Evolutionary conservation across 1,284 basidiomycete species (phyloP).

Genomic region (Acaromyces ingoldii): DNA sequence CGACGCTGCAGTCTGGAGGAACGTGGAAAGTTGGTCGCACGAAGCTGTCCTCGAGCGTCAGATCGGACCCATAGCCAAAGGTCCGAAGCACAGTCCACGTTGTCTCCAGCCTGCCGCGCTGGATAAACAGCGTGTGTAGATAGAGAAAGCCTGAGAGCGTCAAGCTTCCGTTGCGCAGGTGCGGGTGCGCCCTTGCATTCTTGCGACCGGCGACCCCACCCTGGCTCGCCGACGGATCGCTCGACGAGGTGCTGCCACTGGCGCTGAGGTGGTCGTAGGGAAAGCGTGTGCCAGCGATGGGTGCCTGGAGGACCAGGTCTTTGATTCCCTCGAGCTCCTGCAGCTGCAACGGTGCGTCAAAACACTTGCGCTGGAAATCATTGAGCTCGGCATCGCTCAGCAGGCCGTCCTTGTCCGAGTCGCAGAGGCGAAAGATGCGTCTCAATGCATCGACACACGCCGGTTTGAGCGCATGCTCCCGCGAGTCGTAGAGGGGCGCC

Average conservation of each 20-base stretch:
- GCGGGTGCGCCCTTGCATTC: slow-evolving; percentile 24
- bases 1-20: slow-evolving; percentile 85
- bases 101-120: slow-evolving; percentile 89
- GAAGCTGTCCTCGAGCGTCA: slow-evolving; percentile 59
- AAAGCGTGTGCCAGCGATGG: slow-evolving; percentile 19
- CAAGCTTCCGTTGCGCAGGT: slow-evolving; percentile 59
- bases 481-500: slow-evolving; percentile 87
- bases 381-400: slow-evolving; percentile 87
- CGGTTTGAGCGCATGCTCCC: slow-evolving; percentile 78
- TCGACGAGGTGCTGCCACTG: slow-evolving; percentile 20
- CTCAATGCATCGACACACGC: slow-evolving; percentile 81
- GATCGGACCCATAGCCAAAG: slow-evolving; percentile 92
- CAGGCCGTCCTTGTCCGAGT: slow-evolving; percentile 87
- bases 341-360: slow-evolving; percentile 82
- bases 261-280: slow-evolving; percentile 26
- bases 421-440: slow-evolving; percentile 93
- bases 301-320: slow-evolving; percentile 40
- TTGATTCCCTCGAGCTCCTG: slow-evolving; percentile 73
- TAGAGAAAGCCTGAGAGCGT: slow-evolving; percentile 92
- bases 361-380: slow-evolving; percentile 95
- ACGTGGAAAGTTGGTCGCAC: slow-evolving; percentile 71
- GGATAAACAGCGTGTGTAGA: slow-evolving; percentile 94
- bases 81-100: slow-evolving; percentile 94
- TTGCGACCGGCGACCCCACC: not conserved
- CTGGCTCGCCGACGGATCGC: not conserved